Percentiles rank a stretch among this genome's conserved stretches.
Conservation (phyloP, 768 basidiomycete genomes). For the Suillus cothurnatus region DNA sequence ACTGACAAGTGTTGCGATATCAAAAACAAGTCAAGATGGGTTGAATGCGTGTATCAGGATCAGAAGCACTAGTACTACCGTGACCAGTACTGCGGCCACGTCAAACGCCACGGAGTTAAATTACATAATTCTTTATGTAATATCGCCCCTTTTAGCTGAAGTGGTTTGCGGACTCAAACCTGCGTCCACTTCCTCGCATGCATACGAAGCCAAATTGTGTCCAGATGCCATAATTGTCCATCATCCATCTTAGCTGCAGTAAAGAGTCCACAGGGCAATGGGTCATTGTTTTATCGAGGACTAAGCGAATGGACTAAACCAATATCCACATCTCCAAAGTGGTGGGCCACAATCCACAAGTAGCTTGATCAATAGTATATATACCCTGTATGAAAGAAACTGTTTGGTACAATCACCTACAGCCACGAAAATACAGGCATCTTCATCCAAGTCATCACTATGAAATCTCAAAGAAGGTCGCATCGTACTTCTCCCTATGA, state of each 20-base stretch:
- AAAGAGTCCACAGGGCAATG: background rate
- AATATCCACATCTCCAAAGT: background rate
- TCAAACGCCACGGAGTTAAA: background rate
- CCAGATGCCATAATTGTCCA: background rate
- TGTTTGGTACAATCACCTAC: background rate
- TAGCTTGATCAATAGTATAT: background rate
- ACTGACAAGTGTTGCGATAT: background rate
- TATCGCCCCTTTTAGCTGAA: background rate
- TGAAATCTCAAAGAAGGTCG: background rate
- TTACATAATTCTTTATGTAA: background rate
- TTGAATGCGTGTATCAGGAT: background rate
- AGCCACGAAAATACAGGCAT: background rate
- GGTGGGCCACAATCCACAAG: slow-evolving; percentile 1
- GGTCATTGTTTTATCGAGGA: background rate
- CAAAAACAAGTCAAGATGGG: background rate
- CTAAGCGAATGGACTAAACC: background rate
- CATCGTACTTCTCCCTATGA: background rate
- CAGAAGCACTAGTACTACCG: background rate
- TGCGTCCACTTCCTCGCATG: background rate
- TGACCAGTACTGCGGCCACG: background rate
- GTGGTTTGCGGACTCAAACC: background rate
- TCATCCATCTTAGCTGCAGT: background rate
- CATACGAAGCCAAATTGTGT: background rate
- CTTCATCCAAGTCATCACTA: background rate
- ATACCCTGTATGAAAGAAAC: background rate